Conservation (phyloP, 305 asterid species). For the Solanum hybrid region DNA sequence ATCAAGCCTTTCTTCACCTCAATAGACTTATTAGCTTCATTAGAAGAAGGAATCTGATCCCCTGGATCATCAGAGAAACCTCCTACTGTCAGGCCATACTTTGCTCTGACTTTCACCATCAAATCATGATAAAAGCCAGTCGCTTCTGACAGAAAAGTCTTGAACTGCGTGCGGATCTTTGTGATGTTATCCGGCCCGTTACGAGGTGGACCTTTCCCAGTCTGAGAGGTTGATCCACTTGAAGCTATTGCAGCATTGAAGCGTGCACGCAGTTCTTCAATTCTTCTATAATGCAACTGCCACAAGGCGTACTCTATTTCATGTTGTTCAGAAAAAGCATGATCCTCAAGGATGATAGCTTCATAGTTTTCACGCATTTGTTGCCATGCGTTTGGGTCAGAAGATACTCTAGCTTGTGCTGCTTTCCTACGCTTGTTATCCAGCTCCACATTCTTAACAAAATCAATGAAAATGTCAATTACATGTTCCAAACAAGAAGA, state of each 20-base stretch:
- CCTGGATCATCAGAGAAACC: constrained; percentile 62
- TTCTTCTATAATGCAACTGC: constrained; percentile 92
- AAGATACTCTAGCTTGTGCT: constrained; percentile 74
- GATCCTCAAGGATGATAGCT: constrained; percentile 86
- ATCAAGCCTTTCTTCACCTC: constrained; percentile 70
- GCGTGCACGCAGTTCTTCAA: constrained; percentile 79
- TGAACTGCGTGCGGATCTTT: constrained; percentile 80
- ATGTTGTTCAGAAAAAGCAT: constrained; percentile 77
- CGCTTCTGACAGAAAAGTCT: constrained; percentile 87
- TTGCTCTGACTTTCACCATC: constrained; percentile 76
- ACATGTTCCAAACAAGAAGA: not conserved
- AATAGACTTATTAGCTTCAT: constrained; percentile 52
- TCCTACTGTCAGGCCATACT: constrained; percentile 79
- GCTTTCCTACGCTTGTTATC: constrained; percentile 81
- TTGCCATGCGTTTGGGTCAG: constrained; percentile 92
- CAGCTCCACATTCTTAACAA: constrained; percentile 66
- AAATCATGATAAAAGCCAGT: constrained; percentile 95
- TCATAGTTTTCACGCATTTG: constrained; percentile 91
- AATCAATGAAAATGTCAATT: not conserved
- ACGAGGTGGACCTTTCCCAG: constrained; percentile 68
- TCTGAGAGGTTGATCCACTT: constrained; percentile 52
- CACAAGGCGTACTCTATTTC: constrained; percentile 82
- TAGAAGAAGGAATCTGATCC: constrained; percentile 39
- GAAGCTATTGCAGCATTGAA: constrained; percentile 60
- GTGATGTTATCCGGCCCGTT: constrained; percentile 60